Evolutionary conservation across 1,284 basidiomycete species (phyloP).

Genomic region (Waitea zeae): DNA sequence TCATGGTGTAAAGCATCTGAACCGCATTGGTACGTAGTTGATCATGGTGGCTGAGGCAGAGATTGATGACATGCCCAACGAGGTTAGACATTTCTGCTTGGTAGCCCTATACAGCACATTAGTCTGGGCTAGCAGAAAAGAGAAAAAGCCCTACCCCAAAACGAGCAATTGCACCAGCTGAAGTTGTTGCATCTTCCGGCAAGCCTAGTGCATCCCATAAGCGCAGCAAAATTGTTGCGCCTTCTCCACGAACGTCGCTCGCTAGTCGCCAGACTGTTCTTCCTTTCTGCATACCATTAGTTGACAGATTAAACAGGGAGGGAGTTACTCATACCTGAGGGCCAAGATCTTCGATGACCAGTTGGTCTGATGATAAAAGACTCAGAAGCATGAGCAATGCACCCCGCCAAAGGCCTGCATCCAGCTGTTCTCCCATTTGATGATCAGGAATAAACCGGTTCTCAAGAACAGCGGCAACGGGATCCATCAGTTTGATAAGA

Average conservation of each 20-base stretch:
- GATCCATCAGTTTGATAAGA: constrained; percentile 77
- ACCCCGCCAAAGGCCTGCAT: constrained; percentile 68
- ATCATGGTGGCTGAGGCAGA: constrained; percentile 92
- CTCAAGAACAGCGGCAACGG: constrained; percentile 63
- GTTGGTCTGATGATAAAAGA: constrained; percentile 76
- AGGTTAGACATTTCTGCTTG: constrained; percentile 74
- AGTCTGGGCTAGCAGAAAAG: constrained; percentile 4
- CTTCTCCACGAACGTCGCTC: constrained; percentile 88
- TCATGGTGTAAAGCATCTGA: constrained; percentile 90
- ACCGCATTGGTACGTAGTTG: constrained; percentile 82
- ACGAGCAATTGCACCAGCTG: constrained; percentile 30
- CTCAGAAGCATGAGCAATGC: constrained; percentile 74
- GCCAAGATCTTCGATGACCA: constrained; percentile 88
- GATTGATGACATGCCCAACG: constrained; percentile 80
- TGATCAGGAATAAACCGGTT: constrained; percentile 68
- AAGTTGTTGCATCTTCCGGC: constrained; percentile 37
- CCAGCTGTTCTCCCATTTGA: constrained; percentile 48
- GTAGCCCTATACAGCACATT: constrained; percentile 37
- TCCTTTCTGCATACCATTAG: constrained; percentile 49
- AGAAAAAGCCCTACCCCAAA: constrained; percentile 34
- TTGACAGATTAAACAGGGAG: constrained; percentile 5
- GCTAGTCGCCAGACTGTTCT: constrained; percentile 91
- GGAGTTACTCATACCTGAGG: constrained; percentile 46
- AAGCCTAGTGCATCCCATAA: constrained; percentile 84
- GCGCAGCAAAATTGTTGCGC: constrained; percentile 67